Percentiles rank a stretch among this genome's conserved stretches.
These are phyloP conservation scores for Onygenales sp. DNA, from an alignment of 2,329 filamentous ascomycete species.

Conservation along the genomic window DNA sequence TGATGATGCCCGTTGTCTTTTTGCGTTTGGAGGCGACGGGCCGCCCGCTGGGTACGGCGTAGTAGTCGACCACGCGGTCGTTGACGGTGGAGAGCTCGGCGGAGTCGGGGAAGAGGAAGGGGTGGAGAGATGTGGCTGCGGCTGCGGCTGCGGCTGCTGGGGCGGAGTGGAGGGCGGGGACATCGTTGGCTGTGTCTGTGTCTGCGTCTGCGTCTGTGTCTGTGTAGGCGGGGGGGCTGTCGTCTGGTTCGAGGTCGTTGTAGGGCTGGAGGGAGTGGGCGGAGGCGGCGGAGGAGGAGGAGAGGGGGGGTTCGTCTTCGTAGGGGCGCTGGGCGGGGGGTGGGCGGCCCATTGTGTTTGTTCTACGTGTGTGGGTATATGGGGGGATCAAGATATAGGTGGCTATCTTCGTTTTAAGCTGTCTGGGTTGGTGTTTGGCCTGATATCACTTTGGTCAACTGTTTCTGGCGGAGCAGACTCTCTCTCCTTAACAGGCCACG, in stretches of 20 bases:
- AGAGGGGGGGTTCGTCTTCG: constrained; percentile 6
- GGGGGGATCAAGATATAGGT: neutral
- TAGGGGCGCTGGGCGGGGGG: neutral
- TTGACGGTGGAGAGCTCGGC: neutral
- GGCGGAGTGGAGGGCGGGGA: neutral
- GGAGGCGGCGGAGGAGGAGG: constrained; percentile 3
- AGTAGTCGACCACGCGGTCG: neutral
- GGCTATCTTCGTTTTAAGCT: neutral
- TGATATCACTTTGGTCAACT: too few relatives aligned
- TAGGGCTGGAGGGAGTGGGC: constrained; percentile 5
- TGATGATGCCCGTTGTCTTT: constrained; percentile 10
- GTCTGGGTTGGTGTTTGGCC: too few relatives aligned
- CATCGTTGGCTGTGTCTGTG: neutral
- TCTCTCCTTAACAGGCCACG: too few relatives aligned
- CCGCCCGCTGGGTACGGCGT: constrained; percentile 3
- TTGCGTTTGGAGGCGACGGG: constrained; percentile 2
- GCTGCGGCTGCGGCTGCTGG: neutral
- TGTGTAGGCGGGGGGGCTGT: constrained; percentile 8
- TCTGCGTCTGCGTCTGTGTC: constrained; percentile 1
- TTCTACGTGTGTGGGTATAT: neutral
- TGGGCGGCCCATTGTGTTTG: neutral
- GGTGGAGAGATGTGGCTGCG: neutral
- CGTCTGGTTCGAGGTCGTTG: constrained; percentile 2
- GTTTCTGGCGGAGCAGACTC: too few relatives aligned
- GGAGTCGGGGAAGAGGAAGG: neutral